Base-by-base conservation (phyloP, 352 stramenopile species). In the Phytopythium boreale region DNA sequence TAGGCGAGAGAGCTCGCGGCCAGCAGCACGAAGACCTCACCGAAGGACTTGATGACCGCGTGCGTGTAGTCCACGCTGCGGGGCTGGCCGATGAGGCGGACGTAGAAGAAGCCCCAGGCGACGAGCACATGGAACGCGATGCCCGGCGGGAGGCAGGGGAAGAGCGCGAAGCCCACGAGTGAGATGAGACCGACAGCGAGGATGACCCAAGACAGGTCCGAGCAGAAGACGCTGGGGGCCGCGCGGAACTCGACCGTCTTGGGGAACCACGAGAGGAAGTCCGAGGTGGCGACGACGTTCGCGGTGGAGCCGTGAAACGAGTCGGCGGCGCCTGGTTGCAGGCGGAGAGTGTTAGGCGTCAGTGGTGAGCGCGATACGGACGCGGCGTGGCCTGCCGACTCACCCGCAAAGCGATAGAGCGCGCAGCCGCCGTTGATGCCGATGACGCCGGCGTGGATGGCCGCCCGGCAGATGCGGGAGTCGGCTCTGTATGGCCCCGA, bases 211-310 rank as follows among this genome's bases (percentile, higher is more conserved):
- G 82, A 90, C 44, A 95, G 66, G 58, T 95, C 87, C 26, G 70
- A 80, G 70, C 87, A 95, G 66, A 80, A 76, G 12, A 27, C 47
- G 50, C 84, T 91, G 4, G 76, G 57, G 15, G 69, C 73, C 36
- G 75, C 61, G 63, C 87, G 68, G 61, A 95, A 95, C 60, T 89
- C 78, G 41, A 95, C 75, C 20, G 79, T 92, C 67, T 93, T 95
- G 10, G 87, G 87, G 65, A 95, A 95, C 84, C 84, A 95, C 9
- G 82, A 90, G 3, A 69, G 22, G 56, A 82, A 93, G 53, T 73
- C 67, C 9, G 71, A 66, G 2, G 72, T 76, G 0, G 73, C 75
- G 31, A 95, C 82, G 49, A 72, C 81, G 46, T 93, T 74, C 2
- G 75, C 67, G 1, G 64, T 74, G 8, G 82, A 89, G 15, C 62